Base-by-base conservation (phyloP, 352 stramenopile genomes). In the Globisporangium iwayamae region DNA sequence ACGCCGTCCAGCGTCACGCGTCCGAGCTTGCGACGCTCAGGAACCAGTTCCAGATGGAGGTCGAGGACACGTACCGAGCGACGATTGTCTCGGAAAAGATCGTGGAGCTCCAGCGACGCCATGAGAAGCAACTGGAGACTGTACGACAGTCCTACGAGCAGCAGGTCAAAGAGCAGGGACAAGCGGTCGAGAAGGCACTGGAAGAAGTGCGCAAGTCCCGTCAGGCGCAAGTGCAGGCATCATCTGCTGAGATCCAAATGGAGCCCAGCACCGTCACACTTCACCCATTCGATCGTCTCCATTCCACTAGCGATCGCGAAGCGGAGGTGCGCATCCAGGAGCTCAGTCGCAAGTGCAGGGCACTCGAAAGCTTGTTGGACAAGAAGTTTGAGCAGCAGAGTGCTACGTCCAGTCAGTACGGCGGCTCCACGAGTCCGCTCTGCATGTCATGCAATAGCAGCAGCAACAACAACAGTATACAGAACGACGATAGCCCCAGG, bases 311-410 rank as follows among this genome's bases (percentile, higher is more conserved):
- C 43, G 16, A 53, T 2, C 18, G 51, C 10, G 62, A 56, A 34
- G 38, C 58, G 16, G 66, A 78, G 30, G 55, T 61, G 30, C 69
- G 73, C 8, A 69, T 89, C 25, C 65, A 74, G 56, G 72, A 71
- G 43, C 74, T 89, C 47, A 77, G 66, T 48, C 74, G 74, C 36
- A 73, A 77, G 13, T 87, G 81, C 62, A 74, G 69, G 11, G 78
- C 78, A 46, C 45, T 88, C 18, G 76, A 85, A 45, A 83, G 71
- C 30, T 56, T 90, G 9, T 67, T 90, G 0, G 70, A 79, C 48
- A 85, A 82, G 60, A 87, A 88, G 32, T 87, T 88, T 43, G 78
- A 86, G 60, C 71, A 81, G 38, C 76, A 57, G 8, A 57, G 51
- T 4, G 9, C 32, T 2, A 9, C 30, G 2, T 45, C 51, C 46